Conservation (phyloP, 495 filamentous ascomycete species). For the Hyaloscypha hepaticicola region DNA sequence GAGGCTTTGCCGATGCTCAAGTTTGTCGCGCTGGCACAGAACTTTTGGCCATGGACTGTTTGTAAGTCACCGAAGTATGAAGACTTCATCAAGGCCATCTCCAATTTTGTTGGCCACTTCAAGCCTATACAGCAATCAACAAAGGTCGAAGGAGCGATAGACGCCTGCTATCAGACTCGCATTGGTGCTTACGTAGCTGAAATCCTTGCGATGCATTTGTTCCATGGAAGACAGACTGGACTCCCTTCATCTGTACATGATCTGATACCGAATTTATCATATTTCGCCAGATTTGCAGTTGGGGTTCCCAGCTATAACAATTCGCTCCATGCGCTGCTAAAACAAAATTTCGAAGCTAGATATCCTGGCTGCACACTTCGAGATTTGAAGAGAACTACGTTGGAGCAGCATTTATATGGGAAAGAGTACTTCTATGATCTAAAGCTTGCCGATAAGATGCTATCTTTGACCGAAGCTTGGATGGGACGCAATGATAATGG, state of each 20-base stretch:
- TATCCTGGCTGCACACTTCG: constrained; percentile 67
- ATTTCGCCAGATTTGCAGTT: constrained; percentile 73
- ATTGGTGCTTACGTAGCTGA: constrained; percentile 82
- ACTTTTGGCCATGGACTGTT: constrained; percentile 91
- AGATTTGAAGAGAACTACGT: constrained; percentile 72
- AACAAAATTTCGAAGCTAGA: constrained; percentile 71
- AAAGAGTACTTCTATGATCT: constrained; percentile 79
- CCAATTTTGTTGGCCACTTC: constrained; percentile 65
- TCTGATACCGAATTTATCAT: constrained; percentile 66
- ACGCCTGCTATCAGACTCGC: constrained; percentile 58
- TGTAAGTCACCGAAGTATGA: constrained; percentile 70
- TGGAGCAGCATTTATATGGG: constrained; percentile 64
- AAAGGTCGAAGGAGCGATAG: constrained; percentile 43
- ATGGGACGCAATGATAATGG: constrained; percentile 61
- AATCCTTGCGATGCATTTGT: constrained; percentile 87
- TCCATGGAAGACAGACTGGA: constrained; percentile 73
- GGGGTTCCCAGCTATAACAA: constrained; percentile 73
- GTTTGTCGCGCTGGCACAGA: constrained; percentile 81
- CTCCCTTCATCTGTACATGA: constrained; percentile 57
- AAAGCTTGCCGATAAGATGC: constrained; percentile 66
- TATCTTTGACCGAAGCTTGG: constrained; percentile 78
- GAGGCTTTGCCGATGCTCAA: constrained; percentile 73
- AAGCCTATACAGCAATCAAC: constrained; percentile 46
- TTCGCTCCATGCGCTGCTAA: constrained; percentile 72
- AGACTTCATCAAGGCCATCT: constrained; percentile 66